Percentiles rank a stretch among this genome's conserved stretches.
These are phyloP conservation scores for Asterochloris erici DNA, from an alignment of 139 green algal species.

Conservation along the genomic window DNA sequence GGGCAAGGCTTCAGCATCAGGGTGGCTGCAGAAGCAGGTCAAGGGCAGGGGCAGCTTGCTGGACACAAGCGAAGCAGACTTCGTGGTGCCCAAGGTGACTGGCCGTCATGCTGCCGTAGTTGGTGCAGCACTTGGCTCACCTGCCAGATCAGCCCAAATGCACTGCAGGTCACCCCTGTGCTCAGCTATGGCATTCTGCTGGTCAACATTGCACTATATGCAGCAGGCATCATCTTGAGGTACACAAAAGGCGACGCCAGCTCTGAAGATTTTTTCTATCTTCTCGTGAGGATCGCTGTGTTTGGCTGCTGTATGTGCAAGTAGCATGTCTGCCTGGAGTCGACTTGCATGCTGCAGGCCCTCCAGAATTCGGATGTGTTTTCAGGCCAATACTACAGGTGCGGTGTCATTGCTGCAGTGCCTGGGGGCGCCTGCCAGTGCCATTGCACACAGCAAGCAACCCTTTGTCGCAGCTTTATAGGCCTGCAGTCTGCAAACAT, in stretches of 20 bases:
- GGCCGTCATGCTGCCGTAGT: not conserved
- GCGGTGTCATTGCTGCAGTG: not conserved
- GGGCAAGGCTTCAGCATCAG: not conserved
- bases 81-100: not conserved
- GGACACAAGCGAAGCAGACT: not conserved
- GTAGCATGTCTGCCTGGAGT: too few relatives aligned
- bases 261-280: constrained; percentile 16
- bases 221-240: not conserved
- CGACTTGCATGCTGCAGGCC: too few relatives aligned
- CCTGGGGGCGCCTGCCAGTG: not conserved
- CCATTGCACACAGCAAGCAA: not conserved
- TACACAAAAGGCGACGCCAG: not conserved
- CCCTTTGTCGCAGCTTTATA: not conserved
- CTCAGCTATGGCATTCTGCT: constrained; percentile 20
- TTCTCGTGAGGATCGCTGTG: constrained; percentile 7
- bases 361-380: constrained; percentile 1
- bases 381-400: constrained; percentile 29
- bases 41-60: constrained; percentile 4
- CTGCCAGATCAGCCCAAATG: not conserved
- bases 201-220: constrained; percentile 19
- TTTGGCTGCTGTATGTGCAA: too few relatives aligned
- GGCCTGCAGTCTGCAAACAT: not conserved
- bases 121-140: not conserved
- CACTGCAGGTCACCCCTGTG: constrained; percentile 14
- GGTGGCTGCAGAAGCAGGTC: constrained; percentile 3